Evolutionary conservation across 345 rosid genomes (phyloP), one percentile per base, ranked within the genome.

Genomic region (Luvunga scandens): DNA sequence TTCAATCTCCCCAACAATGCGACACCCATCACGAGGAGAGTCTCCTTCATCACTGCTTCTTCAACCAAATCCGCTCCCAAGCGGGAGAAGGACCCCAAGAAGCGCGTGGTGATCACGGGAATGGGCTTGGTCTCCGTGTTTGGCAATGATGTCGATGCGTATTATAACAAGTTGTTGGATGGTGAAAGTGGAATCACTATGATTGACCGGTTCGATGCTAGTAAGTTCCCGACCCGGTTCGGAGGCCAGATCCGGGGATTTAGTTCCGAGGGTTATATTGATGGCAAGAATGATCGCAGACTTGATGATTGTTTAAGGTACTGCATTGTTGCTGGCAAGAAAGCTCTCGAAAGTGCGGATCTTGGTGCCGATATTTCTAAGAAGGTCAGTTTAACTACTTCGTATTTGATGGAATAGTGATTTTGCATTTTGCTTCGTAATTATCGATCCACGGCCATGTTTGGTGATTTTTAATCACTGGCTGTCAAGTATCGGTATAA

Each of bases 161-260:
- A 89, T 83, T 97, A 97, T 79, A 94, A 90, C 25, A 94, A 87
- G 79, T 85, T 97, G 85, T 87, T 97, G 27, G 83, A 94, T 55
- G 99, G 98, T 14, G 94, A 90, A 85, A 97, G 99, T 80, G 98
- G 98, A 77, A 91, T 97, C 85, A 85, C 92, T 36, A 85, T 79
- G 42, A 97, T 97, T 76, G 99, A 97, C 80, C 88, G 98, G 33
- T 97, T 97, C 76, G 99, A 97, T 81, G 98, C 98, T 2, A 94
- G 97, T 34, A 94, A 94, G 89, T 94, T 94, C 70, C 98, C 99
- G 0, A 94, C 99, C 72, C 84, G 98, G 73, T 97, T 97, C 86
- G 99, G 88, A 6, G 99, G 98, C 27, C 99, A 97, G 98, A 93
- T 97, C 88, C 91, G 93, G 45, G 98, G 99, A 74, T 94, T 97